phyloP scores from a whole-genome alignment of 805 yeast genomes.

The Metschnikowia similis region DNA sequence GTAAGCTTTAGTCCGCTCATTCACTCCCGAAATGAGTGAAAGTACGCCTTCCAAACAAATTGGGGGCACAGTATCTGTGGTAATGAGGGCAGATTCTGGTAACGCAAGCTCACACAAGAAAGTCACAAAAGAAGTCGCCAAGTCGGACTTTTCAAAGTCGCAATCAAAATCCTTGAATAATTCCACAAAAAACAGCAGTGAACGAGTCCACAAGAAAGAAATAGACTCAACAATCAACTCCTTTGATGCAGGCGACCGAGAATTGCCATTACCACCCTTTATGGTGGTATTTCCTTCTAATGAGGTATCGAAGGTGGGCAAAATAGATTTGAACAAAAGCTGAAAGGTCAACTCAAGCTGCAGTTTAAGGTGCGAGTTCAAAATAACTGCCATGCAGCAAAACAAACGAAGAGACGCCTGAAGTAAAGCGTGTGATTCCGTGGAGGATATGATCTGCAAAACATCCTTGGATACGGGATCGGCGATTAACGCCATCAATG shows the following conservation, averaged over 20 bases:
- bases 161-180: constrained; percentile 85
- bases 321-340: constrained; percentile 57
- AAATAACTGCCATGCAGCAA: constrained; percentile 62
- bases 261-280: constrained; percentile 7
- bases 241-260: constrained; percentile 47
- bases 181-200: constrained; percentile 71
- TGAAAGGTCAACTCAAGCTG: constrained; percentile 75
- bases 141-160: constrained; percentile 78
- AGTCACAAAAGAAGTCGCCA: constrained; percentile 63
- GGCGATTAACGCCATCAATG: constrained; percentile 62
- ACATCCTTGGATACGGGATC: constrained; percentile 84
- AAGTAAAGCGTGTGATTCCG: constrained; percentile 67
- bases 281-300: constrained; percentile 12
- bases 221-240: constrained; percentile 83
- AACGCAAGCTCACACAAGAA: constrained; percentile 72
- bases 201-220: constrained; percentile 75
- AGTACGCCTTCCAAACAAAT: constrained; percentile 85
- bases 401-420: constrained; percentile 74
- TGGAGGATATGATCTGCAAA: constrained; percentile 69
- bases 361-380: constrained; percentile 62
- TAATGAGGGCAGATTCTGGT: constrained; percentile 76
- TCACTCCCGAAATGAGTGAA: constrained; percentile 60
- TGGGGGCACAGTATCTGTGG: constrained; percentile 89
- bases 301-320: constrained; percentile 32
- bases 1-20: constrained; percentile 42